Percentiles rank a stretch among this genome's conserved stretches.
Evolutionary conservation across 2,329 filamentous ascomycete genomes (phyloP).

Genomic region (Podosphaera aphanis): DNA sequence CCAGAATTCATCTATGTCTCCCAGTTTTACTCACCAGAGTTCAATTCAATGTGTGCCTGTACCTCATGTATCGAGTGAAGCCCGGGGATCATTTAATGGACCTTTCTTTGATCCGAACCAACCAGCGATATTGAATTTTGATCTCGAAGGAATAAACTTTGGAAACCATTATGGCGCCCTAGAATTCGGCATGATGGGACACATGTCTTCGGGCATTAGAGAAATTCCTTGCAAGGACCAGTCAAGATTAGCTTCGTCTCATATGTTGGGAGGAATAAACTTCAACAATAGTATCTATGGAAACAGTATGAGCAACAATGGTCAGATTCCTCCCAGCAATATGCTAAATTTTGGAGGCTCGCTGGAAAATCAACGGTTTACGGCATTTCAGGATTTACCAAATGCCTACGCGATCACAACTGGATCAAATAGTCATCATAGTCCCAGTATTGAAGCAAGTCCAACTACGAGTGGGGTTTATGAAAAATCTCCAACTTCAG

Average conservation of each 20-base stretch:
- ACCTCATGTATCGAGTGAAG: constrained; percentile 24
- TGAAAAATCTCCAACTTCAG: constrained; percentile 29
- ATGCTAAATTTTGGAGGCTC: constrained; percentile 26
- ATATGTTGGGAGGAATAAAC: constrained; percentile 19
- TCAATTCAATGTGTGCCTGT: constrained; percentile 19
- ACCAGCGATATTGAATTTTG: constrained; percentile 83
- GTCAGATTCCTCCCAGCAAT: constrained; percentile 23
- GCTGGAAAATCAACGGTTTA: constrained; percentile 18
- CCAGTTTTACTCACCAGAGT: constrained; percentile 36
- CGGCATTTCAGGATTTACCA: constrained; percentile 33
- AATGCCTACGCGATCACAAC: constrained; percentile 42
- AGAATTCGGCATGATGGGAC: constrained; percentile 87
- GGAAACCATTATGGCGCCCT: constrained; percentile 88
- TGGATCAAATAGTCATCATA: constrained; percentile 36
- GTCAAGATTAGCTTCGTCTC: constrained; percentile 21
- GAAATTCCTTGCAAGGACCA: constrained; percentile 50
- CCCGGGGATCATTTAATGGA: constrained; percentile 23
- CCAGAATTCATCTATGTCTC: constrained; percentile 52
- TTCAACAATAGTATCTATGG: constrained; percentile 14
- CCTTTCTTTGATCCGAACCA: constrained; percentile 75
- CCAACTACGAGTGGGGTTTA: constrained; percentile 31
- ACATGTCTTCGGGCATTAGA: constrained; percentile 82
- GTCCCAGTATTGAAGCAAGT: constrained; percentile 40
- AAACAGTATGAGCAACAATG: constrained; percentile 20
- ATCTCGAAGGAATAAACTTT: constrained; percentile 82